Conservation (phyloP, 768 basidiomycete genomes). For the Russula brevipes region DNA sequence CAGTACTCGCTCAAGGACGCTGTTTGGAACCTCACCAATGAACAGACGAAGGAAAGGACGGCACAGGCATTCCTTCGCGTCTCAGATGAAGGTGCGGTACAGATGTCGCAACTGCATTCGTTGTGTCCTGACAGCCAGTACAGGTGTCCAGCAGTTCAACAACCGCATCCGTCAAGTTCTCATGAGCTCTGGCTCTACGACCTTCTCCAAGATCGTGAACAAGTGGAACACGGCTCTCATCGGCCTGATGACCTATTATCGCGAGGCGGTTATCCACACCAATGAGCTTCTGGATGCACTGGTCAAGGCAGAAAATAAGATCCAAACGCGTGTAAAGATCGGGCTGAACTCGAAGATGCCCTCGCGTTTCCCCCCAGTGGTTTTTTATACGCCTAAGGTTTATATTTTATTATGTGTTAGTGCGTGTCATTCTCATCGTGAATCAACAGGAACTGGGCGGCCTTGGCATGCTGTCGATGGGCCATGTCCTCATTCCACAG, state of each 20-base stretch:
- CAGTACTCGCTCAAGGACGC: slow-evolving; percentile 96
- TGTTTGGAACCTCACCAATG: slow-evolving; percentile 96
- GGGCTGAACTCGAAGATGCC: slow-evolving; percentile 99
- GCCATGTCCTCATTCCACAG: slow-evolving; percentile 96
- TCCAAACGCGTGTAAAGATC: slow-evolving; percentile 99
- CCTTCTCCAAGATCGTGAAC: slow-evolving; percentile 98
- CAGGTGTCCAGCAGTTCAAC: slow-evolving; percentile 93
- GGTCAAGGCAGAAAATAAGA: slow-evolving; percentile 99
- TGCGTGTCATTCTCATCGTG: slow-evolving; percentile 8
- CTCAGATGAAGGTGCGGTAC: slow-evolving; percentile 74
- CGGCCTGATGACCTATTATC: slow-evolving; percentile 96
- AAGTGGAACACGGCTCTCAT: slow-evolving; percentile 97
- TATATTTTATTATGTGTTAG: slow-evolving; percentile 15
- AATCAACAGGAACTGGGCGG: slow-evolving; percentile 78
- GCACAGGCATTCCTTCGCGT: slow-evolving; percentile 98
- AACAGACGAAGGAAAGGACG: slow-evolving; percentile 95
- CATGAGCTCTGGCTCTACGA: slow-evolving; percentile 98
- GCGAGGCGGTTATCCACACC: slow-evolving; percentile 96
- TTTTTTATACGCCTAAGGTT: slow-evolving; percentile 93
- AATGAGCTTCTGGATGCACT: slow-evolving; percentile 93
- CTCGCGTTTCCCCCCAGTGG: slow-evolving; percentile 94
- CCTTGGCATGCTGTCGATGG: slow-evolving; percentile 99
- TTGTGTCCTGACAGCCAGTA: slow-evolving; percentile 10
- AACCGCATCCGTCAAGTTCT: slow-evolving; percentile 94
- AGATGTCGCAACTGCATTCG: background rate